Conservation (phyloP, 2,329 filamentous ascomycete species). For the Aureobasidium lini region DNA sequence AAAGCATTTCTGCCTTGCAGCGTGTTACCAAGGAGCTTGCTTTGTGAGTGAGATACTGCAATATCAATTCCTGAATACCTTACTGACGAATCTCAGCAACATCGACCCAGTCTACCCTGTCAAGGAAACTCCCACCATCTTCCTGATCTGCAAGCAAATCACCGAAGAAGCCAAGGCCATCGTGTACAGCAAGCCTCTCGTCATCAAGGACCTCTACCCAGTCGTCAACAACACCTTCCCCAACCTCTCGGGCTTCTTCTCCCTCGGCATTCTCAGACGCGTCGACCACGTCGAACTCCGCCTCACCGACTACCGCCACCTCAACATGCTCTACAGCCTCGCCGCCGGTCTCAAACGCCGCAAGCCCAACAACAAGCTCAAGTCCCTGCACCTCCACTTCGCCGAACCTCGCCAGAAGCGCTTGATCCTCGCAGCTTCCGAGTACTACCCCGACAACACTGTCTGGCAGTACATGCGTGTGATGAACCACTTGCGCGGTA, state of each 20-base stretch:
- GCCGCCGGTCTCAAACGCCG: neutral
- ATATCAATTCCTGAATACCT: neutral
- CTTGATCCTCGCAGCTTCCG: conserved; percentile 10
- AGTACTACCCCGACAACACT: conserved; percentile 21
- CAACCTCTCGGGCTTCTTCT: conserved; percentile 20
- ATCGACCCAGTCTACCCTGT: neutral
- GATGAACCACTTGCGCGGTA: conserved; percentile 19
- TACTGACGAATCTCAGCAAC: neutral
- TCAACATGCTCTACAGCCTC: conserved; percentile 12
- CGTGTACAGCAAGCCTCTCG: conserved; percentile 25
- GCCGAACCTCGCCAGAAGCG: conserved; percentile 18
- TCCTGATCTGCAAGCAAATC: conserved; percentile 30
- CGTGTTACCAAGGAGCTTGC: neutral
- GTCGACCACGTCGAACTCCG: conserved; percentile 20
- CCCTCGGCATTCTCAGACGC: conserved; percentile 17
- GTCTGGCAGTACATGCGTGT: conserved; percentile 19
- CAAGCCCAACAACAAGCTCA: conserved; percentile 16
- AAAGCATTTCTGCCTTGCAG: conserved; percentile 12
- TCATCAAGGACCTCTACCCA: conserved; percentile 19
- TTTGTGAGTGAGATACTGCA: neutral
- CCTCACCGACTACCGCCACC: conserved; percentile 23
- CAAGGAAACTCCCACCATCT: conserved; percentile 25
- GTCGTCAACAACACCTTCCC: conserved; percentile 16
- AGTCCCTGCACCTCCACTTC: conserved; percentile 19
- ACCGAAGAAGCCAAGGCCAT: conserved; percentile 23